Evolutionary conservation across 2,329 filamentous ascomycete genomes (phyloP).

Genomic region (Xylaria digitata): DNA sequence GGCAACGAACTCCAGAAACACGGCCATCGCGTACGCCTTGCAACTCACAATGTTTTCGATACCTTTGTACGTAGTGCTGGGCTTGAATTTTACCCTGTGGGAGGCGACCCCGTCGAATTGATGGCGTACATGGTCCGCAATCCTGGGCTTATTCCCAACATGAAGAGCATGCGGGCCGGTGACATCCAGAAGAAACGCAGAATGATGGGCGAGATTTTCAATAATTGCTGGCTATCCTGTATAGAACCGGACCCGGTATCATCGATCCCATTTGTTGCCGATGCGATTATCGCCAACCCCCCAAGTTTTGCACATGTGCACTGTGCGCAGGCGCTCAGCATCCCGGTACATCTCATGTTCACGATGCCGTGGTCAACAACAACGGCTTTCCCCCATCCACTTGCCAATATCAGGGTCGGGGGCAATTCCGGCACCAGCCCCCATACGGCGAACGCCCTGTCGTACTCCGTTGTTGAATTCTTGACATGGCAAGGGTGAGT

Average conservation of each 20-base stretch:
- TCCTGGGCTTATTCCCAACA: conserved; percentile 78
- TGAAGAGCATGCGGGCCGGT: conserved; percentile 77
- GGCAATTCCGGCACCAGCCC: conserved; percentile 73
- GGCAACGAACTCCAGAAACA: conserved; percentile 70
- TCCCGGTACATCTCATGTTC: conserved; percentile 88
- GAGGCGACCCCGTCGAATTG: conserved; percentile 81
- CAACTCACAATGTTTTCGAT: conserved; percentile 79
- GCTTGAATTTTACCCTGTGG: conserved; percentile 83
- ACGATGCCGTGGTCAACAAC: conserved; percentile 81
- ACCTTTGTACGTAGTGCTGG: conserved; percentile 80
- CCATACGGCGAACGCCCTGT: conserved; percentile 82
- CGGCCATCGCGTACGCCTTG: conserved; percentile 21
- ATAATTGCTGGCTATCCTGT: conserved; percentile 84
- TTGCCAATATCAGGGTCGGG: conserved; percentile 81
- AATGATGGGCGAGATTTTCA: conserved; percentile 84
- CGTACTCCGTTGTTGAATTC: conserved; percentile 83
- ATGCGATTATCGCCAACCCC: conserved; percentile 88
- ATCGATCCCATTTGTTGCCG: conserved; percentile 69
- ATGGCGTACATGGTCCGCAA: conserved; percentile 94
- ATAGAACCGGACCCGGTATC: conserved; percentile 69
- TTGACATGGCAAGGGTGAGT: conserved; percentile 84
- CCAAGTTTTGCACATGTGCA: conserved; percentile 82
- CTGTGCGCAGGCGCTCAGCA: conserved; percentile 80
- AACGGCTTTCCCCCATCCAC: conserved; percentile 80
- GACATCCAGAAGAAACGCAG: conserved; percentile 75